Percentiles rank a stretch among this genome's conserved stretches.
Evolutionary conservation across 2,329 filamentous ascomycete genomes (phyloP).

Genomic region (Mycogone perniciosa): DNA sequence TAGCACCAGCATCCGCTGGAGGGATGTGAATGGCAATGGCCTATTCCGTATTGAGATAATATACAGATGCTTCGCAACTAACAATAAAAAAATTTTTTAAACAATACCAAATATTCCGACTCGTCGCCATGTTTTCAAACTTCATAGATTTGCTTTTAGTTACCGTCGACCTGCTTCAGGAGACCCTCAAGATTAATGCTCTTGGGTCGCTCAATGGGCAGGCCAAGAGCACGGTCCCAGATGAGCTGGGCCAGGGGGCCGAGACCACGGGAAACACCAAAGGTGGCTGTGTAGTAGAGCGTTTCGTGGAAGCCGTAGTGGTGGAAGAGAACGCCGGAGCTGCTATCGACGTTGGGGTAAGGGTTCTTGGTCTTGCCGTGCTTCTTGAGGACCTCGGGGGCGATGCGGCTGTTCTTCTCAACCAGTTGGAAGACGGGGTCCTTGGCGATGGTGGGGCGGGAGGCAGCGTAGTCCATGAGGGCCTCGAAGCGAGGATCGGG

Average conservation of each 20-base stretch:
- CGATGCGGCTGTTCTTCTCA: conserved; percentile 86
- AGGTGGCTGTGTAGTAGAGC: conserved; percentile 80
- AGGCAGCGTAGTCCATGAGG: conserved; percentile 87
- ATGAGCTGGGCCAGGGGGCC: conserved; percentile 91
- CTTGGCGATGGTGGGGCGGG: conserved; percentile 74
- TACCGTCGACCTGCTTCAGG: conserved; percentile 56
- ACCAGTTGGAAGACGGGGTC: conserved; percentile 94
- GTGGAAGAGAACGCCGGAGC: conserved; percentile 91
- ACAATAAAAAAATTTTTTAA: too few relatives aligned
- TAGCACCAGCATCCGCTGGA: too few relatives aligned
- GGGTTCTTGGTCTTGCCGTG: conserved; percentile 99
- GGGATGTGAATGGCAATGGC: too few relatives aligned
- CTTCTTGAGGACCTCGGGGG: conserved; percentile 81
- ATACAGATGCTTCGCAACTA: too few relatives aligned
- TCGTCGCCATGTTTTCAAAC: neutral
- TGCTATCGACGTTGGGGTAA: conserved; percentile 93
- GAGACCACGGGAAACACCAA: conserved; percentile 63
- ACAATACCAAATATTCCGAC: neutral
- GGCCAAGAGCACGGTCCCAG: conserved; percentile 88
- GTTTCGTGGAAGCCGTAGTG: conserved; percentile 98
- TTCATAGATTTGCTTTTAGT: conserved; percentile 22
- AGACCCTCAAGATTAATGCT: conserved; percentile 89
- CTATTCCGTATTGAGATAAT: too few relatives aligned
- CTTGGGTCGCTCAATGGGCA: conserved; percentile 97
- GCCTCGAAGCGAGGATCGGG: conserved; percentile 95